Evolutionary conservation across 2,329 filamentous ascomycete genomes (phyloP), one percentile per base, ranked within the genome.

Genomic region (Myriangium duriaei): DNA sequence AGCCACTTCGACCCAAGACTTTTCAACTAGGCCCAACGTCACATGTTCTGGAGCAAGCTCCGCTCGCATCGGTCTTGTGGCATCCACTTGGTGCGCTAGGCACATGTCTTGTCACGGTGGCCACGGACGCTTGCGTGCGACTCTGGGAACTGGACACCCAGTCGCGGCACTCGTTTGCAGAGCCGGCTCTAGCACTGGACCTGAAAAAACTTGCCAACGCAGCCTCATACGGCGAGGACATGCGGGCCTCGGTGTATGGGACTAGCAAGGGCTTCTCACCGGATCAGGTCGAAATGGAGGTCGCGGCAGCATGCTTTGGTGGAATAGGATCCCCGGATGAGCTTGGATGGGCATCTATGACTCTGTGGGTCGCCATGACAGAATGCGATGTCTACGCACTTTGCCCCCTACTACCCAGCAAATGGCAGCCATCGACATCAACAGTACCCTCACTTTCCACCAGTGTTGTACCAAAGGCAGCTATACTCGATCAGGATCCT

Each of bases 361-460:
- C 91, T 0, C 68, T 98, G 9, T 98, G 88, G 84, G 66, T 96
- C 36, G 86, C 87, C n/a, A 98, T 95, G 81, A 76, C 76, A 26
- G 81, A 85, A 42, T 91, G 91, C 3, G 87, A 95, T 53, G 72
- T 96, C 4, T 98, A 98, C 53, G 87, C 88, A 2, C 65, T 98
- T 6, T 95, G 87, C 54, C 91, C 91, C 2, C 68, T 98, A 29
- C 66, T 98, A 19, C 91, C 91, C 1, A 76, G 77, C 36, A 84
- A 80, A 50, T 96, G 88, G 86, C 76, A 82, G 15, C 77, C 59
- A 50, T 46, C 60, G n/a, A 71, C 78, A 1, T 80, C 81, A 0
- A 67, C 91, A 19, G 75, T 94, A 11, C 81, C 86, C 2, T 86
- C 85, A 0, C 68, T 95, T 14, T 84, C 83, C 1, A 78, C 88